Conservation (phyloP, 306 rosid species). For the Calophaca sinica region DNA sequence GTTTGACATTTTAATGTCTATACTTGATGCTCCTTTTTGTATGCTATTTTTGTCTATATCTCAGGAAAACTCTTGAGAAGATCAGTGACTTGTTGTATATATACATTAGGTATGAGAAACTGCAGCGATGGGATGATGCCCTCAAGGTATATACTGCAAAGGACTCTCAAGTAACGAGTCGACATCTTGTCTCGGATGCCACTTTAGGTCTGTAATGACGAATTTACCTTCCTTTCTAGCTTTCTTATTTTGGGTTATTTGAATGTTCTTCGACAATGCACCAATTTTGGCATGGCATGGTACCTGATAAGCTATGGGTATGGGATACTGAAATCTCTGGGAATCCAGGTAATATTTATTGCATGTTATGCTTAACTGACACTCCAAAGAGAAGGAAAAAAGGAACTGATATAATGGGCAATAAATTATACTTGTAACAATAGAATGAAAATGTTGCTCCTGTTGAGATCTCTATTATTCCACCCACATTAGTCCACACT, state of each 20-base stretch:
- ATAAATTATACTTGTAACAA: not conserved
- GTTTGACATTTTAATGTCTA: constrained; percentile 24
- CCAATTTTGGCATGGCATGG: constrained; percentile 26
- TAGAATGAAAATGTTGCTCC: not conserved
- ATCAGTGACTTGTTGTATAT: constrained; percentile 34
- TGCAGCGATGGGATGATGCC: constrained; percentile 99
- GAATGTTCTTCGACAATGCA: constrained; percentile 22
- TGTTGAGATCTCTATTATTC: no score
- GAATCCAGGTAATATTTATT: constrained; percentile 17
- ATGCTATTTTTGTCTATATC: constrained; percentile 22
- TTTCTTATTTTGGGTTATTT: constrained; percentile 23
- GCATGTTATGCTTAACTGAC: not conserved
- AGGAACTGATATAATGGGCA: not conserved
- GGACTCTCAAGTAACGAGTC: constrained; percentile 78
- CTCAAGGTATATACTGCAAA: constrained; percentile 91
- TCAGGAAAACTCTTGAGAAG: constrained; percentile 19
- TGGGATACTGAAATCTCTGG: not conserved
- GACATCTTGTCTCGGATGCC: constrained; percentile 68
- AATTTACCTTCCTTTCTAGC: constrained; percentile 22
- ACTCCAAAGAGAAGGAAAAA: not conserved
- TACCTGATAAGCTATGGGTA: not conserved
- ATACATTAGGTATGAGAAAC: constrained; percentile 84
- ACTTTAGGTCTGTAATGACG: constrained; percentile 71
- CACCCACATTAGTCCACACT: no score
- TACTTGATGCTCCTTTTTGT: not conserved